Evolutionary conservation across 2,329 filamentous ascomycete genomes (phyloP).

Genomic region (Ilyonectria mors-panacis): DNA sequence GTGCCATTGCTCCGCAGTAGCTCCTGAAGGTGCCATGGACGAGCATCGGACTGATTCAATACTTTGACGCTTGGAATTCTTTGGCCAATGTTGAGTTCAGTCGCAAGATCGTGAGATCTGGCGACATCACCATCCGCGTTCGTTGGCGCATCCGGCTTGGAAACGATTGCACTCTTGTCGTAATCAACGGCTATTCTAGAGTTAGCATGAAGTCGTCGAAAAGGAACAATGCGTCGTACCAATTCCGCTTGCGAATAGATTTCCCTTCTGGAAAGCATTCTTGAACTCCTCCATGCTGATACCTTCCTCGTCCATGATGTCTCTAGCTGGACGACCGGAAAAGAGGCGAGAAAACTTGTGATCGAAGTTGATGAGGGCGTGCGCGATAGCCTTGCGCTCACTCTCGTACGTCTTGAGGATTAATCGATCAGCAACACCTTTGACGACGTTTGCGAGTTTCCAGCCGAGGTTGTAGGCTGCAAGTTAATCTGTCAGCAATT

Average conservation of each 20-base stretch:
- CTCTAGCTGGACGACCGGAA: conserved; percentile 64
- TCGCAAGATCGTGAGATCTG: conserved; percentile 23
- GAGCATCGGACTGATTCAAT: conserved; percentile 69
- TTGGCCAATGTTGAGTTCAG: conserved; percentile 60
- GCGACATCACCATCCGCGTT: background rate
- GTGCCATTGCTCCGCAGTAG: conserved; percentile 69
- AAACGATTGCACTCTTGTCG: conserved; percentile 32
- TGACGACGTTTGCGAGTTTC: conserved; percentile 66
- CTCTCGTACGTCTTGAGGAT: conserved; percentile 66
- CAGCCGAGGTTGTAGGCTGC: conserved; percentile 65
- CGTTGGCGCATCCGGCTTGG: conserved; percentile 20
- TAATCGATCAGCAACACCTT: conserved; percentile 58
- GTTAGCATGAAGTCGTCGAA: background rate
- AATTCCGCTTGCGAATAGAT: conserved; percentile 53
- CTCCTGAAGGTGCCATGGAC: conserved; percentile 73
- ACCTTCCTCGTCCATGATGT: conserved; percentile 73
- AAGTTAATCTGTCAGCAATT: background rate
- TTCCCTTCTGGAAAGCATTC: conserved; percentile 71
- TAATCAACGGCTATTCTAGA: conserved; percentile 33
- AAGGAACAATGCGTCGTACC: conserved; percentile 6
- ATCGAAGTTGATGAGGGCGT: conserved; percentile 77
- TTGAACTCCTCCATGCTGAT: conserved; percentile 76
- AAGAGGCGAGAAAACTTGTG: conserved; percentile 71
- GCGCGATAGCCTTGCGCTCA: conserved; percentile 72
- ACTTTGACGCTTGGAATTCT: conserved; percentile 73